Conservation (phyloP, 2,329 filamentous ascomycete species). For the Trichoderma harzianum region DNA sequence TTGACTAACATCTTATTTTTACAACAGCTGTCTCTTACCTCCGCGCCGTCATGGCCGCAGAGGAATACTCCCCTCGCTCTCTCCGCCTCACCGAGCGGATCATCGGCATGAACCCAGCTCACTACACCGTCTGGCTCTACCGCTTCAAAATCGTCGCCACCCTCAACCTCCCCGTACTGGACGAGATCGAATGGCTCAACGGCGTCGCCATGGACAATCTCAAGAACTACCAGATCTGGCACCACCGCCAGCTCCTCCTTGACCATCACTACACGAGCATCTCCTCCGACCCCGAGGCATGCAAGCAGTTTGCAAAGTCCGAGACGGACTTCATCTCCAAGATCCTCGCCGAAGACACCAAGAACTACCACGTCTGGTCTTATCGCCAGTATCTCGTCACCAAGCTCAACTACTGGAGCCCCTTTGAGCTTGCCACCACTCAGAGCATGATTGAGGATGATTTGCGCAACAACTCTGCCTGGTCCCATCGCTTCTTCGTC, state of each 20-base stretch:
- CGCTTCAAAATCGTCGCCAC: slow-evolving; percentile 74
- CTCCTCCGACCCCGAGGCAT: slow-evolving; percentile 47
- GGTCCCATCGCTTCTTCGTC: slow-evolving; percentile 96
- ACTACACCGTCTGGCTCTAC: slow-evolving; percentile 99
- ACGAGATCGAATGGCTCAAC: slow-evolving; percentile 86
- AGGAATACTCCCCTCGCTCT: slow-evolving; percentile 77
- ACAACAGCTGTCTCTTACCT: slow-evolving; percentile 81
- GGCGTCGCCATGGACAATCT: slow-evolving; percentile 75
- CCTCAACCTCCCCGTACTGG: slow-evolving; percentile 59
- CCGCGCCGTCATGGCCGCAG: slow-evolving; percentile 83
- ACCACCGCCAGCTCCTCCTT: slow-evolving; percentile 64
- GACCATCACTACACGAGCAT: slow-evolving; percentile 56
- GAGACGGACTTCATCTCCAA: slow-evolving; percentile 73
- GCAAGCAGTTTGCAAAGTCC: slow-evolving; percentile 56
- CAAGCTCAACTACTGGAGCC: slow-evolving; percentile 66
- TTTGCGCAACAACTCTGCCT: slow-evolving; percentile 93
- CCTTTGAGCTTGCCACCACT: slow-evolving; percentile 67
- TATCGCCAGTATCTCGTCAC: slow-evolving; percentile 74
- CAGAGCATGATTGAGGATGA: slow-evolving; percentile 73
- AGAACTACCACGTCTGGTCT: slow-evolving; percentile 99
- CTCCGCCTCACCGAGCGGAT: slow-evolving; percentile 83
- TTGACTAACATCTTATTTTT: background rate
- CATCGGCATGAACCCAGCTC: slow-evolving; percentile 89
- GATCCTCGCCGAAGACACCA: slow-evolving; percentile 83
- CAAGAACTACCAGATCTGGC: slow-evolving; percentile 99